These are phyloP conservation scores for Trypanosoma caninum DNA, from an alignment of 208 protist species.

Conservation along the genomic window DNA sequence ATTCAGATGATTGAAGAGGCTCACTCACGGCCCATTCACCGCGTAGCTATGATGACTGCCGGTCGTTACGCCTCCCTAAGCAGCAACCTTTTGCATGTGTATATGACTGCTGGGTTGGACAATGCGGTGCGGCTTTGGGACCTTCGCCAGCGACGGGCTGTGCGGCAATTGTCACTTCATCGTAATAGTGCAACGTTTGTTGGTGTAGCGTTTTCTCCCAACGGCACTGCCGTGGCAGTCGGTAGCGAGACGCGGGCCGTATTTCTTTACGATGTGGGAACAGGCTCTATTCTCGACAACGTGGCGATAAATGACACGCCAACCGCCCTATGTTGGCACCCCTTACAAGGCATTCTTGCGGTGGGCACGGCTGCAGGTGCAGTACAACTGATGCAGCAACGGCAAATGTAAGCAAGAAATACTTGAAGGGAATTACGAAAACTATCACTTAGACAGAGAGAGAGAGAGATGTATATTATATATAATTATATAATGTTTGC, in stretches of 20 bases:
- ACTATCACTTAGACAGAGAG: background rate
- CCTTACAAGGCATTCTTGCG: slow-evolving; percentile 51
- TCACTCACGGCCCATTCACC: slow-evolving; percentile 66
- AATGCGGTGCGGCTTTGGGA: slow-evolving; percentile 73
- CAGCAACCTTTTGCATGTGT: slow-evolving; percentile 42
- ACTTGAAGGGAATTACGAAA: no score
- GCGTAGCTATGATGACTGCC: slow-evolving; percentile 43
- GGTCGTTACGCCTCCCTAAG: slow-evolving; percentile 41
- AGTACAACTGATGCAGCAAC: slow-evolving; percentile 42
- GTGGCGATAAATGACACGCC: slow-evolving; percentile 33
- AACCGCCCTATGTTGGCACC: slow-evolving; percentile 69
- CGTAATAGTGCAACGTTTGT: slow-evolving; percentile 59
- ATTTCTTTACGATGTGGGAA: slow-evolving; percentile 67
- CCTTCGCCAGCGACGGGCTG: slow-evolving; percentile 36
- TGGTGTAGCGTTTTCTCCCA: slow-evolving; percentile 57
- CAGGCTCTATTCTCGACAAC: slow-evolving; percentile 36
- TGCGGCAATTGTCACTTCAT: slow-evolving; percentile 72
- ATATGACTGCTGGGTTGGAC: slow-evolving; percentile 70
- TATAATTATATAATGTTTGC: background rate
- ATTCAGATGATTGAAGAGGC: slow-evolving; percentile 41
- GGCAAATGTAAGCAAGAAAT: slow-evolving; percentile 18
- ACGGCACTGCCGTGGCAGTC: slow-evolving; percentile 50
- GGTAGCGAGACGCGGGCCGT: slow-evolving; percentile 69
- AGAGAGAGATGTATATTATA: background rate
- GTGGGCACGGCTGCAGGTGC: slow-evolving; percentile 34